phyloP scores from a whole-genome alignment of 805 yeast genomes.

The Ogataea henricii region DNA sequence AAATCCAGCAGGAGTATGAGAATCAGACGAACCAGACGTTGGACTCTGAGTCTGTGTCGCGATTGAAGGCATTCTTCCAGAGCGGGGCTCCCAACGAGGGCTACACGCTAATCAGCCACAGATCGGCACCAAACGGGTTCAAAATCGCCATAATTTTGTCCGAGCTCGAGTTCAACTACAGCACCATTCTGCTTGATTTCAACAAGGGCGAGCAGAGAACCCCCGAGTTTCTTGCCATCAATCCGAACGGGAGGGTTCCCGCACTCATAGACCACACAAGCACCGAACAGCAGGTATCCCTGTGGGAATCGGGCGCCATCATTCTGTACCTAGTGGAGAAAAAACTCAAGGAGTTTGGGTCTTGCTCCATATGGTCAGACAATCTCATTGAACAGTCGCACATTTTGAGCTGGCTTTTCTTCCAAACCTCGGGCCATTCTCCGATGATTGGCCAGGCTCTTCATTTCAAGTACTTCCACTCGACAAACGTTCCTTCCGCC shows the following conservation, averaged over 20 bases:
- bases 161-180: conserved; percentile 77
- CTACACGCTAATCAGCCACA: conserved; percentile 75
- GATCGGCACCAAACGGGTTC: conserved; percentile 94
- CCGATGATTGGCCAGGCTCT: conserved; percentile 99
- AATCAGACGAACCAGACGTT: conserved; percentile 46
- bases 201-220: conserved; percentile 88
- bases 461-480: conserved; percentile 89
- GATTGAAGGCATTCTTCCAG: conserved; percentile 71
- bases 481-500: conserved; percentile 82
- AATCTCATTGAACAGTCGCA: conserved; percentile 79
- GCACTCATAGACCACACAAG: conserved; percentile 87
- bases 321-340: conserved; percentile 78
- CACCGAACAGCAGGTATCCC: conserved; percentile 61
- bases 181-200: conserved; percentile 83
- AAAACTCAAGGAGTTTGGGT: conserved; percentile 60
- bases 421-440: conserved; percentile 96
- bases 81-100: conserved; percentile 73
- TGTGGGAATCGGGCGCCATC: conserved; percentile 97
- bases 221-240: conserved; percentile 89
- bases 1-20: conserved; percentile 45
- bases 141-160: conserved; percentile 89
- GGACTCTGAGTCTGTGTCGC: conserved; percentile 47
- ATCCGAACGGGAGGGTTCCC: conserved; percentile 95
- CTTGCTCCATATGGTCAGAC: conserved; percentile 78
- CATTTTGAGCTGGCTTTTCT: conserved; percentile 85